These are phyloP conservation scores for Cairneyella variabilis DNA, from an alignment of 495 filamentous ascomycete species.

Conservation along the genomic window DNA sequence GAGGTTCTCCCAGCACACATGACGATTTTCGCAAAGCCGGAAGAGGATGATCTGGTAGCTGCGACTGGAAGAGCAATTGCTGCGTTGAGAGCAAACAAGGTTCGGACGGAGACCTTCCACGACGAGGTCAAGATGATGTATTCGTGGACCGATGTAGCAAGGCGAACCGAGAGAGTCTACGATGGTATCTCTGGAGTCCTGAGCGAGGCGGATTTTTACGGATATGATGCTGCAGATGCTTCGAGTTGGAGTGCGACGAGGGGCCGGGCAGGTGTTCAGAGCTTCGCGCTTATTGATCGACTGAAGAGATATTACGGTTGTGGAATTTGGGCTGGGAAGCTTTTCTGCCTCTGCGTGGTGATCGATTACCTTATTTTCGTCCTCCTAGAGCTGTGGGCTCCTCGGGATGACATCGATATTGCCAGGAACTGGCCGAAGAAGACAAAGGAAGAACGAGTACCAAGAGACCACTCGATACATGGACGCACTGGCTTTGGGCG, in stretches of 20 bases:
- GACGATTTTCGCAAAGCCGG: constrained; percentile 89
- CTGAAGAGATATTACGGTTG: constrained; percentile 98
- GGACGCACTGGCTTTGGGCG: too few species aligned
- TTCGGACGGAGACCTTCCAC: constrained; percentile 91
- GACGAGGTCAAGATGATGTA: constrained; percentile 98
- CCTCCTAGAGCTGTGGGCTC: constrained; percentile 82
- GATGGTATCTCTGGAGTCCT: constrained; percentile 83
- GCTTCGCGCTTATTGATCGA: constrained; percentile 89
- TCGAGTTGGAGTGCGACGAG: constrained; percentile 60
- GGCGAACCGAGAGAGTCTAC: constrained; percentile 91
- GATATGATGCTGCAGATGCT: constrained; percentile 58
- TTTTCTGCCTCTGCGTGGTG: constrained; percentile 92
- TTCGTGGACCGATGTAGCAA: constrained; percentile 92
- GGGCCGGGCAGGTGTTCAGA: constrained; percentile 69
- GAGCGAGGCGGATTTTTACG: constrained; percentile 82
- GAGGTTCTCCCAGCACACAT: constrained; percentile 92
- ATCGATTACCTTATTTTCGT: constrained; percentile 89
- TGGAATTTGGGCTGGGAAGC: constrained; percentile 97
- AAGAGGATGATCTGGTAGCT: constrained; percentile 83
- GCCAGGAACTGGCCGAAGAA: constrained; percentile 91
- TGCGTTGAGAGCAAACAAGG: constrained; percentile 71
- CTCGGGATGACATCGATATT: constrained; percentile 79
- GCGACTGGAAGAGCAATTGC: constrained; percentile 82
- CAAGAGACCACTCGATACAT: constrained; percentile 1
- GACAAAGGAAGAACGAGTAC: not conserved